Conservation (phyloP, 1,284 basidiomycete species). For the Cryptococcus wingfieldii region DNA sequence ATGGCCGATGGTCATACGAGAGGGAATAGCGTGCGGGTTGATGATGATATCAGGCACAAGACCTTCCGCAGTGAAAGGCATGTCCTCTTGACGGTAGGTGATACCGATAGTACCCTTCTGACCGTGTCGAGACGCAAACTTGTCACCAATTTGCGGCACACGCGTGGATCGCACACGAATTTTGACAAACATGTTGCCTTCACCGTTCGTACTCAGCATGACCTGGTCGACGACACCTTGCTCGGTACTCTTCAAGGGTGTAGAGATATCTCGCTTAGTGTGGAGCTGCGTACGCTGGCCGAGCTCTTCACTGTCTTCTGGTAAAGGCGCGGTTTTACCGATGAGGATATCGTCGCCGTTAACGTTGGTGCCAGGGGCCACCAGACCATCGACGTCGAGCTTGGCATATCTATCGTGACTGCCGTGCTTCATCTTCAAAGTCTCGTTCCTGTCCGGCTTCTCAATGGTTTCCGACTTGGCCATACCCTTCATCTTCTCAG, state of each 20-base stretch:
- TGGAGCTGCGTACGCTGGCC: conserved; percentile 90
- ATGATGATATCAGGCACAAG: conserved; percentile 96
- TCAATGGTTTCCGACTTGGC: conserved; percentile 94
- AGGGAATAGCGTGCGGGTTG: conserved; percentile 98
- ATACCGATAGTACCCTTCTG: conserved; percentile 99
- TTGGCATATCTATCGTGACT: conserved; percentile 81
- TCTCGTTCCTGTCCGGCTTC: conserved; percentile 89
- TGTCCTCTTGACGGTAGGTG: conserved; percentile 98
- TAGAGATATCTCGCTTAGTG: conserved; percentile 89
- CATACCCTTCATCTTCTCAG: conserved; percentile 94
- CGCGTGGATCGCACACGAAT: conserved; percentile 92
- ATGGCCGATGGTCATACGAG: conserved; percentile 99
- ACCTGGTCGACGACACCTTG: conserved; percentile 98
- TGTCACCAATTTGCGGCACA: conserved; percentile 96
- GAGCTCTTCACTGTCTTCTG: conserved; percentile 92
- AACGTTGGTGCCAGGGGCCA: conserved; percentile 92
- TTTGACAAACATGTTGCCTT: conserved; percentile 98
- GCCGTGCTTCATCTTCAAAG: conserved; percentile 94
- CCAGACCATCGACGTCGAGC: conserved; percentile 90
- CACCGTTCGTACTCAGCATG: conserved; percentile 89
- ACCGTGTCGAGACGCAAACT: conserved; percentile 98
- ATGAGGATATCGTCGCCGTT: conserved; percentile 98
- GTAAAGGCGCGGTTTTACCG: conserved; percentile 96
- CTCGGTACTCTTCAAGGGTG: conserved; percentile 95
- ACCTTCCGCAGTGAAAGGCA: conserved; percentile 97